A percentile compares a stretch with the other conserved stretches of the same genome.
Conservation (phyloP, 1,139 yeast genomes). For the Nakaseomyces delphensis region DNA sequence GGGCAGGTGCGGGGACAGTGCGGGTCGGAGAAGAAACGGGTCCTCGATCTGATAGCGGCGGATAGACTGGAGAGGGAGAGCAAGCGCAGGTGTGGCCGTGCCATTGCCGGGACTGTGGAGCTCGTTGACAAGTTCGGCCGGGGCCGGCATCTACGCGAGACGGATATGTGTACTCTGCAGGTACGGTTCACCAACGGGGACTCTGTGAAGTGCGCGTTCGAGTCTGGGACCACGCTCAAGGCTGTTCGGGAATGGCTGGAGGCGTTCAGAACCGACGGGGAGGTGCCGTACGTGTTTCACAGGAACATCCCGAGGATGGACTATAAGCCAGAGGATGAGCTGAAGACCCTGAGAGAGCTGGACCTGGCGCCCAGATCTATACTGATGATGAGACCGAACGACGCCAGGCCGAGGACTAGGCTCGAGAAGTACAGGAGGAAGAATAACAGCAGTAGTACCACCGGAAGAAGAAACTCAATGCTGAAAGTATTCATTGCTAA, state of each 20-base stretch:
- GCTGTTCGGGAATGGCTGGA: constrained; percentile 59
- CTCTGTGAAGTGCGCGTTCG: constrained; percentile 19
- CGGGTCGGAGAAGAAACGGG: neutral
- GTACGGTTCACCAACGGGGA: constrained; percentile 25
- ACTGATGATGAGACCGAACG: constrained; percentile 47
- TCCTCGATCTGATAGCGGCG: neutral
- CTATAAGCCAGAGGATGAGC: constrained; percentile 46
- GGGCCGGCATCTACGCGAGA: neutral
- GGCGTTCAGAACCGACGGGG: constrained; percentile 39
- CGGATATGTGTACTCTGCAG: constrained; percentile 18
- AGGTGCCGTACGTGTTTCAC: constrained; percentile 39
- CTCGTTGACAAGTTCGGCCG: neutral
- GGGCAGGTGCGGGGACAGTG: neutral
- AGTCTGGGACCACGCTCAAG: constrained; percentile 16
- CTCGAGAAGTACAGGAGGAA: neutral
- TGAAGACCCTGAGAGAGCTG: constrained; percentile 38
- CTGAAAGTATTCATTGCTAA: constrained; percentile 2
- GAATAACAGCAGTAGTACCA: neutral
- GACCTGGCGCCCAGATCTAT: constrained; percentile 58
- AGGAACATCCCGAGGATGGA: constrained; percentile 38
- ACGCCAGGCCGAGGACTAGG: constrained; percentile 1
- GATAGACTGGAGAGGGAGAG: neutral
- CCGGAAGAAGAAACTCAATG: constrained; percentile 1
- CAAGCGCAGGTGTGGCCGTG: neutral
- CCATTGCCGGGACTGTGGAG: neutral